Conservation (phyloP, 129 eudicot species). For the Pseudognaphalium luteoalbum region DNA sequence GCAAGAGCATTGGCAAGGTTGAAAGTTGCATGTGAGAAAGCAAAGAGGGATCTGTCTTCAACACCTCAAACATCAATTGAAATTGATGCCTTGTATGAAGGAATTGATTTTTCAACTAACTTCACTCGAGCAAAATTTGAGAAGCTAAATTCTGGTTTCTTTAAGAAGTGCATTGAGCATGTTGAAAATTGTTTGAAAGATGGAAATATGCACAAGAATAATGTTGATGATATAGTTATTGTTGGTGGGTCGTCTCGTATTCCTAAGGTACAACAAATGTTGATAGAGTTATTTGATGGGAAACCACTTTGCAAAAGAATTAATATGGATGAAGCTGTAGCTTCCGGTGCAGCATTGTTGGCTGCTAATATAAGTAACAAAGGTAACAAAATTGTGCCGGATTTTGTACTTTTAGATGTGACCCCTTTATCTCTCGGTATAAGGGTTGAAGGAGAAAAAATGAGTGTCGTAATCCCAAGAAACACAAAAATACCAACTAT, state of each 20-base stretch:
- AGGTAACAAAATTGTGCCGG: conserved; percentile 8
- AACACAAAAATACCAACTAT: background rate
- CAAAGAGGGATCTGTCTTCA: conserved; percentile 23
- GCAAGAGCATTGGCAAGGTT: conserved; percentile 18
- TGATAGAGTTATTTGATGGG: conserved; percentile 14
- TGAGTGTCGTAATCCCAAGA: background rate
- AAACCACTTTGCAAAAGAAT: conserved; percentile 28
- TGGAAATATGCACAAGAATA: conserved; percentile 15
- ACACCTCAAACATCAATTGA: conserved; percentile 13
- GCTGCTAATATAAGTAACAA: conserved; percentile 25
- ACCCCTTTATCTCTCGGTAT: conserved; percentile 12
- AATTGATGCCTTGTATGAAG: conserved; percentile 16
- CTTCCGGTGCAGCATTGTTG: conserved; percentile 29
- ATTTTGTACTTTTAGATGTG: background rate
- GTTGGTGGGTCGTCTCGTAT: conserved; percentile 31
- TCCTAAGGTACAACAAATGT: conserved; percentile 27
- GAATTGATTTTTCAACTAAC: conserved; percentile 20
- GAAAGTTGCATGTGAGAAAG: conserved; percentile 9
- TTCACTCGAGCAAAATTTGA: conserved; percentile 21
- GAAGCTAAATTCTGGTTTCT: conserved; percentile 15
- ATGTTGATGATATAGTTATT: conserved; percentile 24
- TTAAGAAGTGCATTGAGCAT: conserved; percentile 20
- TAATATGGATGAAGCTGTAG: conserved; percentile 27
- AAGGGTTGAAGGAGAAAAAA: background rate
- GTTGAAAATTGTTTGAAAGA: conserved; percentile 20